A percentile compares a stretch with the other conserved stretches of the same genome.
Conservation (phyloP, 768 basidiomycete genomes). For the Panus rudis region DNA sequence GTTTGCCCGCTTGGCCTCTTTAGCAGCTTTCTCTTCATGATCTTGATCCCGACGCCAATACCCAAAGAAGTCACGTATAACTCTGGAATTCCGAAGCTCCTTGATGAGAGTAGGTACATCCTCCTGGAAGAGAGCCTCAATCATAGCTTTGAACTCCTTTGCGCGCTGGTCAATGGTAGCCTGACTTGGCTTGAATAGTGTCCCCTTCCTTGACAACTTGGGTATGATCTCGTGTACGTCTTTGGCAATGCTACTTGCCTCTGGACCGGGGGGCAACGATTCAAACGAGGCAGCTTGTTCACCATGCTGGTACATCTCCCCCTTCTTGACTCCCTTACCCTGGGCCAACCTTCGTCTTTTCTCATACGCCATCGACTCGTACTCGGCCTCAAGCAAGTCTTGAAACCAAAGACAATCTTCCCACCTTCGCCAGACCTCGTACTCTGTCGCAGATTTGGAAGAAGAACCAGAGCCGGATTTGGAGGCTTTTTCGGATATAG, state of each 20-base stretch:
- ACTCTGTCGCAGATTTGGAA: constrained; percentile 42
- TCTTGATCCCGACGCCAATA: constrained; percentile 72
- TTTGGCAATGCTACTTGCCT: constrained; percentile 64
- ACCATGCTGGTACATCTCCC: constrained; percentile 60
- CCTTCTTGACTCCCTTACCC: constrained; percentile 71
- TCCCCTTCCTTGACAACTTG: constrained; percentile 61
- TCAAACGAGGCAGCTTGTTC: constrained; percentile 80
- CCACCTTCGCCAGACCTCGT: constrained; percentile 76
- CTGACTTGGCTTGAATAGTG: constrained; percentile 65
- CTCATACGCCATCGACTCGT: constrained; percentile 51
- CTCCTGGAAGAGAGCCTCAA: constrained; percentile 50
- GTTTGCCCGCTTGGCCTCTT: constrained; percentile 15
- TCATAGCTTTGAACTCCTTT: constrained; percentile 49
- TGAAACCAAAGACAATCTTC: constrained; percentile 80
- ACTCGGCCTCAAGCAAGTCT: constrained; percentile 59
- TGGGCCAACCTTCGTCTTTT: constrained; percentile 61
- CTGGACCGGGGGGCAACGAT: constrained; percentile 77
- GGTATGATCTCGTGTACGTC: constrained; percentile 65
- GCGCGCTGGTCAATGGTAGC: constrained; percentile 59
- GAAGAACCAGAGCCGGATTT: constrained; percentile 16
- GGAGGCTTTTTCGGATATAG: constrained; percentile 19
- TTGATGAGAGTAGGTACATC: constrained; percentile 58
- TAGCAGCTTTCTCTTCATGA: constrained; percentile 36
- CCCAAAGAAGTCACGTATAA: constrained; percentile 72
- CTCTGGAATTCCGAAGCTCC: constrained; percentile 52